These are phyloP conservation scores for Cucumis melo DNA, from an alignment of 306 rosid genomes.

Conservation along the genomic window DNA sequence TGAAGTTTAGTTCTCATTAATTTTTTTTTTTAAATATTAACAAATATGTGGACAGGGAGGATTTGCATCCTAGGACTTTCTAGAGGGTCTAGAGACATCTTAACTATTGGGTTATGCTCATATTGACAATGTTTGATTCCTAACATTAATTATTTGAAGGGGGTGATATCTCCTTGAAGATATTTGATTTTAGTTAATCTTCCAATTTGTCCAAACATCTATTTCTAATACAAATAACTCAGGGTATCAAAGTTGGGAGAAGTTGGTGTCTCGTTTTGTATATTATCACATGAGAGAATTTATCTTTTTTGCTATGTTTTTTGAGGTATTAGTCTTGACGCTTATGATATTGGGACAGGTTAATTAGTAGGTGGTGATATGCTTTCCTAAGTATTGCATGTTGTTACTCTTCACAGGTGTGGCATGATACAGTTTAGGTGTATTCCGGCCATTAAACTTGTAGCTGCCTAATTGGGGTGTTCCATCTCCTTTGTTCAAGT, in stretches of 20 bases:
- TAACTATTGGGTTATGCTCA: neutral
- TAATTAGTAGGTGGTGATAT: neutral
- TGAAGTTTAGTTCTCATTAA: neutral
- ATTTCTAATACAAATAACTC: neutral
- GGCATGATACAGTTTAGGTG: neutral
- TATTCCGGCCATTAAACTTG: neutral
- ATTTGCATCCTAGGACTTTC: neutral
- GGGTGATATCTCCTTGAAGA: neutral
- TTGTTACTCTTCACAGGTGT: neutral
- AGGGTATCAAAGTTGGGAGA: neutral
- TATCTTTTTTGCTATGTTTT: neutral
- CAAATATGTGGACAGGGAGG: neutral
- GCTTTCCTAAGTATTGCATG: neutral
- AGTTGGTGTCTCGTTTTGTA: neutral
- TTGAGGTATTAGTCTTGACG: neutral
- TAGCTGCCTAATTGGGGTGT: constrained; percentile 13
- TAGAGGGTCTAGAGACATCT: neutral
- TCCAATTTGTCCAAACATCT: neutral
- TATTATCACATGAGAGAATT: neutral
- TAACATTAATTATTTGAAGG: neutral
- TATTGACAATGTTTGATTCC: neutral
- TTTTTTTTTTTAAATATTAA: neutral
- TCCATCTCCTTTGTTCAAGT: constrained; percentile 4
- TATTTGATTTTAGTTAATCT: neutral
- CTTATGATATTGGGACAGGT: neutral